These are phyloP conservation scores for Umbelopsis isabellina DNA, from an alignment of 192 early-diverging fungal species.

Conservation along the genomic window DNA sequence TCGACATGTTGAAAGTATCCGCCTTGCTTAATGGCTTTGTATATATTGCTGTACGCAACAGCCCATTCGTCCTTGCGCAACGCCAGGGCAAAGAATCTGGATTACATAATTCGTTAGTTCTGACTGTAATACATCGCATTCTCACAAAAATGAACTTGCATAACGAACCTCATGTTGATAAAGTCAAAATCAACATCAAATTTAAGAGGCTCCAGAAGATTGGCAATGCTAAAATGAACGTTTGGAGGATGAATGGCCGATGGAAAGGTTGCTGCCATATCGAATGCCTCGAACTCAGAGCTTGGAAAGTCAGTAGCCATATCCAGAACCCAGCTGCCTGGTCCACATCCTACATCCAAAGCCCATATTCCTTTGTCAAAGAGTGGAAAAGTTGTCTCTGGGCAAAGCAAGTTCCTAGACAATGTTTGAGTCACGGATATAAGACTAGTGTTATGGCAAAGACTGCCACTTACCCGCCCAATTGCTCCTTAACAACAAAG, in stretches of 20 bases:
- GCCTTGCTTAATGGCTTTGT: neutral
- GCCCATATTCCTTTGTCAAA: slow-evolving; percentile 5
- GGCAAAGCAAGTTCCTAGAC: neutral
- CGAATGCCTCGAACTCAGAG: slow-evolving; percentile 34
- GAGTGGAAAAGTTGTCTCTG: neutral
- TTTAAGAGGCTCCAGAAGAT: slow-evolving; percentile 32
- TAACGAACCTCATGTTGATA: slow-evolving; percentile 34
- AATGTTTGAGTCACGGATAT: neutral
- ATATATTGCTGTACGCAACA: neutral
- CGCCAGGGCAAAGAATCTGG: neutral
- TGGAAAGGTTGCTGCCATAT: slow-evolving; percentile 45
- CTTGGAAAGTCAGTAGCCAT: slow-evolving; percentile 40
- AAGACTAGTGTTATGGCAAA: neutral
- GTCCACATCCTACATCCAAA: slow-evolving; percentile 48
- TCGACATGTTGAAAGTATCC: slow-evolving; percentile 19
- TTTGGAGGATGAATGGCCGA: slow-evolving; percentile 42
- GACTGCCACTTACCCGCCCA: slow-evolving; percentile 24
- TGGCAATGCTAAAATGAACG: slow-evolving; percentile 29
- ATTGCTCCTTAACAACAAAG: slow-evolving; percentile 27
- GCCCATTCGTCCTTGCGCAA: slow-evolving; percentile 3
- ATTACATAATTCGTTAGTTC: neutral
- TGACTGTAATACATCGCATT: neutral
- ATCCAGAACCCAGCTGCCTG: slow-evolving; percentile 43
- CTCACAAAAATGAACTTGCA: neutral
- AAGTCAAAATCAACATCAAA: slow-evolving; percentile 42